Evolutionary conservation across 2,329 filamentous ascomycete genomes (phyloP).

Genomic region (Aspergillus carbonarius): DNA sequence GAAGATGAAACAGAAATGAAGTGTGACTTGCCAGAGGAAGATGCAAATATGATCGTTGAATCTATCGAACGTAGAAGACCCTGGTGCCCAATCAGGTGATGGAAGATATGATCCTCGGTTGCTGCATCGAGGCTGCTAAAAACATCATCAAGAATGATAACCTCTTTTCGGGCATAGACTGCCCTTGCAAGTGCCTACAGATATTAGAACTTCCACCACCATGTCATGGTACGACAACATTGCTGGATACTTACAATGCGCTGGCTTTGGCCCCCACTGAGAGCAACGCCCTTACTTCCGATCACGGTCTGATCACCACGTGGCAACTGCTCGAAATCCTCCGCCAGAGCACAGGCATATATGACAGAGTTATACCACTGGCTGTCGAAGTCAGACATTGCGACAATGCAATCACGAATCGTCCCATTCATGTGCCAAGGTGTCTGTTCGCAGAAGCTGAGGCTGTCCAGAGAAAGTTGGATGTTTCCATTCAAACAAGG

Average conservation of each 20-base stretch:
- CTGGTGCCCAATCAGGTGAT: constrained; percentile 46
- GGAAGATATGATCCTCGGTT: constrained; percentile 51
- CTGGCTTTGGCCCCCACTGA: constrained; percentile 56
- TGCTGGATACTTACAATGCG: constrained; percentile 41
- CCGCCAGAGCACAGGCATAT: constrained; percentile 37
- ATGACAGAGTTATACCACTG: constrained; percentile 40
- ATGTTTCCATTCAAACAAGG: constrained; percentile 35
- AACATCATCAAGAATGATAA: constrained; percentile 53
- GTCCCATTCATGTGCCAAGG: constrained; percentile 44
- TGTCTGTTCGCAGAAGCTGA: constrained; percentile 45
- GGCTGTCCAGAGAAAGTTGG: constrained; percentile 29
- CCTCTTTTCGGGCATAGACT: constrained; percentile 49
- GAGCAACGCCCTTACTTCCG: constrained; percentile 52
- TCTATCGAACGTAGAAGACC: constrained; percentile 46
- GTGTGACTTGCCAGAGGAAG: constrained; percentile 32
- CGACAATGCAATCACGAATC: constrained; percentile 42
- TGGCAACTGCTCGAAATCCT: constrained; percentile 43
- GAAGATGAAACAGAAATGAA: not conserved
- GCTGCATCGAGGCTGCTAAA: constrained; percentile 53
- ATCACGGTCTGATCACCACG: constrained; percentile 48
- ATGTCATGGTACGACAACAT: not conserved
- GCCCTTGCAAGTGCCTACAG: constrained; percentile 51
- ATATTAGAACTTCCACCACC: not conserved
- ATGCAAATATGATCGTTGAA: constrained; percentile 42
- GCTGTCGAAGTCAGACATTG: constrained; percentile 36